phyloP scores from a whole-genome alignment of 495 filamentous ascomycete species.

The Neurospora terricola region DNA sequence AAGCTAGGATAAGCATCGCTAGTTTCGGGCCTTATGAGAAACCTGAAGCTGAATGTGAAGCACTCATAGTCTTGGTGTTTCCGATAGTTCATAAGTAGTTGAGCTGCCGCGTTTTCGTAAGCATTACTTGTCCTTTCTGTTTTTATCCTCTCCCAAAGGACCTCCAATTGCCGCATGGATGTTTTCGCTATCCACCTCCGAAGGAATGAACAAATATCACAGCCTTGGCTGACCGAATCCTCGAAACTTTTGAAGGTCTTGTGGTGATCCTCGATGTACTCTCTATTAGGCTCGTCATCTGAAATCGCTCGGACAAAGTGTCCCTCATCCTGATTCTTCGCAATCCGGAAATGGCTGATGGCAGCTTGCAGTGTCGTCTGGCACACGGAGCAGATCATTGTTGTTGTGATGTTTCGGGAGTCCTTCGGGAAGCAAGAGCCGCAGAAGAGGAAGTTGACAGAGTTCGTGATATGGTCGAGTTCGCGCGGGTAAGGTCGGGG shows the following conservation, averaged over 20 bases:
- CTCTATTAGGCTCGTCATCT: neutral
- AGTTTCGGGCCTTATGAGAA: neutral
- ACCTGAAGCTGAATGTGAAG: neutral
- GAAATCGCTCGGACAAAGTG: neutral
- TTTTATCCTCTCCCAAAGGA: neutral
- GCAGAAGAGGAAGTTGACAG: neutral
- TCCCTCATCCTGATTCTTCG: neutral
- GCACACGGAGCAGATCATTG: neutral
- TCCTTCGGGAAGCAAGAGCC: neutral
- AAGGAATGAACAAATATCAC: neutral
- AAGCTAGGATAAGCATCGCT: rapidly evolving
- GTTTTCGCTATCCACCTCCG: rapidly evolving
- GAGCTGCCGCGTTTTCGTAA: neutral
- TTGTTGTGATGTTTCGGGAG: neutral
- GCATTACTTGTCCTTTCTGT: neutral
- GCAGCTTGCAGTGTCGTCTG: neutral
- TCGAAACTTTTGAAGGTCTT: neutral
- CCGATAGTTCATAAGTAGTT: neutral
- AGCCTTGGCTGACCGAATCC: neutral
- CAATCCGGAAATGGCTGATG: neutral
- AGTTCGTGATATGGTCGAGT: neutral
- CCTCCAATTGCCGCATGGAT: neutral
- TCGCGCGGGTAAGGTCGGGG: neutral
- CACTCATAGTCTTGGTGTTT: neutral
- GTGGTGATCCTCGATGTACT: neutral